Evolutionary conservation across 768 basidiomycete genomes (phyloP).

Genomic region (Leccinum imitatum): DNA sequence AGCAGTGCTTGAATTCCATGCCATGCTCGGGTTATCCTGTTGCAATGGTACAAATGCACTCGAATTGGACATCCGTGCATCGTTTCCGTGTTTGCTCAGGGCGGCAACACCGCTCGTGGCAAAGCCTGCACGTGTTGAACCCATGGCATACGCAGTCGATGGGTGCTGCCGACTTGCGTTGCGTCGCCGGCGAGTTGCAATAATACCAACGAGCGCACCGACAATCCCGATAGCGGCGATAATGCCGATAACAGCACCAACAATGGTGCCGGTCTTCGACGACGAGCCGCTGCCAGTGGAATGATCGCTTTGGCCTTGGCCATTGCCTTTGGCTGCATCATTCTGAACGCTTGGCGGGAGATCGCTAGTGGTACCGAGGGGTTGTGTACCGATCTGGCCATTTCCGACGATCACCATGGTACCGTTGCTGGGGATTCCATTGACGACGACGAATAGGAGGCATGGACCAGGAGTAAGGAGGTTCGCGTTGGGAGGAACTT

Average conservation of each 20-base stretch:
- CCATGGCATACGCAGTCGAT: conserved; percentile 41
- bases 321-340: conserved; percentile 39
- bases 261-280: conserved; percentile 24
- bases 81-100: conserved; percentile 23
- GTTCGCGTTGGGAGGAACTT: conserved; percentile 82
- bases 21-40: conserved; percentile 55
- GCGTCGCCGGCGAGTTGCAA: conserved; percentile 51
- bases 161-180: conserved; percentile 33
- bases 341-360: conserved; percentile 42
- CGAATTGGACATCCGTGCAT: conserved; percentile 53
- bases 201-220: conserved; percentile 43
- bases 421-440: conserved; percentile 84
- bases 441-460: conserved; percentile 77
- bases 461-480: conserved; percentile 90
- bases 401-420: conserved; percentile 75
- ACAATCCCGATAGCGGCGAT: conserved; percentile 31
- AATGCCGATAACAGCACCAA: conserved; percentile 32
- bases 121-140: conserved; percentile 31
- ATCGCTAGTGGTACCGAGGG: conserved; percentile 32
- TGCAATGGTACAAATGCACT: conserved; percentile 72
- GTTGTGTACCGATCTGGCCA: conserved; percentile 73
- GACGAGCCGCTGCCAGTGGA: conserved; percentile 23
- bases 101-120: conserved; percentile 23
- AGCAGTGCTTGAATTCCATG: conserved; percentile 56
- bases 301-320: conserved; percentile 18